Base-by-base conservation (phyloP, 1,139 yeast genomes). In the Hemisphaericaspora xylofermentans region DNA sequence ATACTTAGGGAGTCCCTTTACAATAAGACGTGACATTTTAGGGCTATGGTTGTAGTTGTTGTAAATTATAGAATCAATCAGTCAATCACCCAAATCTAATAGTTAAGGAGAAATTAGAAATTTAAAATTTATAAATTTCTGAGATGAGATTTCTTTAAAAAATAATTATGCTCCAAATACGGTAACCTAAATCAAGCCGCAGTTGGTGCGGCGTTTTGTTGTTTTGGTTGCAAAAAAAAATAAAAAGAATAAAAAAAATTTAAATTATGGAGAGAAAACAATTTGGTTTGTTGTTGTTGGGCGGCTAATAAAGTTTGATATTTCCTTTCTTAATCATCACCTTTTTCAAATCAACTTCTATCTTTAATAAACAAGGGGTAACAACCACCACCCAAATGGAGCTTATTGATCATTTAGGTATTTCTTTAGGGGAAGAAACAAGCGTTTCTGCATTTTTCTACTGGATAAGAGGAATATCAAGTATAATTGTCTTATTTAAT, bases 1-100 rank as follows among this genome's bases (percentile, higher is more conserved):
- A 58, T 87, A 87, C 48, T 74, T 70, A 18, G 99, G 98, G 44
- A 93, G 72, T 35, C 95, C 95, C 62, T 88, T 94, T n/a, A 94
- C 96, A 53, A 93, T 93, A 44, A 94, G 76, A 64, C 99, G 85
- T 31, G 98, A 91, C 96, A 84, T 84, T 3, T 12, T 24, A 27
- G 15, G n/a, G n/a, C n/a, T n/a, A n/a, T n/a, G n/a, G n/a, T n/a
- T n/a, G n/a, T n/a, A n/a, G n/a, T n/a, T n/a, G n/a, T n/a, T n/a
- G n/a, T n/a, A n/a, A n/a, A n/a, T n/a, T n/a, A n/a, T n/a, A n/a
- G n/a, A n/a, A n/a, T n/a, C n/a, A n/a, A n/a, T n/a, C n/a, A n/a
- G n/a, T n/a, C n/a, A n/a, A n/a, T n/a, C n/a, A n/a, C n/a, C n/a
- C n/a, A n/a, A n/a, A n/a, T n/a, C n/a, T n/a, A n/a, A n/a, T n/a